phyloP scores from a whole-genome alignment of 148 eudicot genomes.

The Nepenthes mirabilis region DNA sequence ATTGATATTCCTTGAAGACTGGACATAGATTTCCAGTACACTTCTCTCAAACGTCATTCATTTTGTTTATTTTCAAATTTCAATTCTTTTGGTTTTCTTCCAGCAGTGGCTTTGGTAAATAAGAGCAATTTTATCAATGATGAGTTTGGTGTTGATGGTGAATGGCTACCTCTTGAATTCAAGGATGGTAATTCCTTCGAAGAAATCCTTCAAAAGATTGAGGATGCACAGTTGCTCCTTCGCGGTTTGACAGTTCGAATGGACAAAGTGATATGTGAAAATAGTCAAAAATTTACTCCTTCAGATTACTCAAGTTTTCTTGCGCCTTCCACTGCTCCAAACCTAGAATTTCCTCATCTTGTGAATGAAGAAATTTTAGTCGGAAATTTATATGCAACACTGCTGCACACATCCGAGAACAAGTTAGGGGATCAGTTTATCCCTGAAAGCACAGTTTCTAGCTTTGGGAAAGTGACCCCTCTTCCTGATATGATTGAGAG shows the following conservation, averaged over 20 bases:
- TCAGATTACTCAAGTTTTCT: constrained; percentile 15
- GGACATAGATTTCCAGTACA: background rate
- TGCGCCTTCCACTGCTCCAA: constrained; percentile 15
- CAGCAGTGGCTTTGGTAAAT: background rate
- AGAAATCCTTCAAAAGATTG: constrained; percentile 47
- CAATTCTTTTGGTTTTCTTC: constrained; percentile 6
- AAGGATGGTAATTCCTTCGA: constrained; percentile 42
- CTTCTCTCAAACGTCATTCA: background rate
- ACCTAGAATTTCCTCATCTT: constrained; percentile 8
- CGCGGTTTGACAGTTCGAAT: constrained; percentile 33
- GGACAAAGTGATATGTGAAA: constrained; percentile 38
- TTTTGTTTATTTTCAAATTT: background rate
- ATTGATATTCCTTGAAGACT: no score
- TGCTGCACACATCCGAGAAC: constrained; percentile 18
- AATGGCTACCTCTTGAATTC: constrained; percentile 26
- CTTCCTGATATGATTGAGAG: constrained; percentile 25
- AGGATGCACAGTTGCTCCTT: constrained; percentile 25
- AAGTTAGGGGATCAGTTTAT: constrained; percentile 14
- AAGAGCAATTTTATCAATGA: background rate
- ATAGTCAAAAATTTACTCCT: constrained; percentile 25
- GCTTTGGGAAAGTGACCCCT: constrained; percentile 22
- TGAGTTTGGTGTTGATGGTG: constrained; percentile 21
- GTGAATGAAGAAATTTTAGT: constrained; percentile 9
- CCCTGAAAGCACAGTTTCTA: constrained; percentile 31
- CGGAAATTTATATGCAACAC: constrained; percentile 21